These are phyloP conservation scores for Claviceps sp. DNA, from an alignment of 2,329 filamentous ascomycete genomes.

Conservation along the genomic window DNA sequence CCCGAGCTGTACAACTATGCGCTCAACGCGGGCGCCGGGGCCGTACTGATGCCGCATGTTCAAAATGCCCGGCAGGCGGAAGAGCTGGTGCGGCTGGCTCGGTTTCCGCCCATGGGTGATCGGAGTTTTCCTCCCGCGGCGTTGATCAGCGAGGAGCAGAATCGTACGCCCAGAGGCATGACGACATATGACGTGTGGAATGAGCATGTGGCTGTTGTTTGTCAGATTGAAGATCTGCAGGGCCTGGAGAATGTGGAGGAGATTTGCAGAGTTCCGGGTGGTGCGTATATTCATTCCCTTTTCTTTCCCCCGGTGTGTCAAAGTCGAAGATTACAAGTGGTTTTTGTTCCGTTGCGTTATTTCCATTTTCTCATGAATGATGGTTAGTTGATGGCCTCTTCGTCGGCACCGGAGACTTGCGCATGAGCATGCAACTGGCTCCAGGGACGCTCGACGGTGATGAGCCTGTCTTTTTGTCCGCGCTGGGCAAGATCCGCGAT, in stretches of 20 bases:
- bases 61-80: conserved; percentile 3
- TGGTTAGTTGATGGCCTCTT: conserved; percentile 2
- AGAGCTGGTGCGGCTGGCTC: conserved; percentile 1
- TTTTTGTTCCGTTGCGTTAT: not conserved
- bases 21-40: conserved; percentile 3
- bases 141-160: not conserved
- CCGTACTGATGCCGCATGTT: conserved; percentile 4
- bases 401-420: conserved; percentile 3
- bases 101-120: conserved; percentile 2
- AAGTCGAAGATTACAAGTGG: too few relatives aligned
- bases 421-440: conserved; percentile 2
- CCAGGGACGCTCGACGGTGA: conserved; percentile 1
- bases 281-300: not conserved
- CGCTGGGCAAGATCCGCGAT: not conserved
- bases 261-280: conserved; percentile 2
- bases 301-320: not conserved
- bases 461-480: conserved; percentile 2
- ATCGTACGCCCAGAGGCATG: not conserved
- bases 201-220: not conserved
- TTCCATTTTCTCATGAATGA: not conserved
- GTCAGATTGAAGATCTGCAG: conserved; percentile 4
- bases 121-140: conserved; percentile 3
- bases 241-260: conserved; percentile 4
- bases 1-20: conserved; percentile 3
- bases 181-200: conserved; percentile 3